These are phyloP conservation scores for Ramaria sp. DNA, from an alignment of 768 basidiomycete species.

Conservation along the genomic window DNA sequence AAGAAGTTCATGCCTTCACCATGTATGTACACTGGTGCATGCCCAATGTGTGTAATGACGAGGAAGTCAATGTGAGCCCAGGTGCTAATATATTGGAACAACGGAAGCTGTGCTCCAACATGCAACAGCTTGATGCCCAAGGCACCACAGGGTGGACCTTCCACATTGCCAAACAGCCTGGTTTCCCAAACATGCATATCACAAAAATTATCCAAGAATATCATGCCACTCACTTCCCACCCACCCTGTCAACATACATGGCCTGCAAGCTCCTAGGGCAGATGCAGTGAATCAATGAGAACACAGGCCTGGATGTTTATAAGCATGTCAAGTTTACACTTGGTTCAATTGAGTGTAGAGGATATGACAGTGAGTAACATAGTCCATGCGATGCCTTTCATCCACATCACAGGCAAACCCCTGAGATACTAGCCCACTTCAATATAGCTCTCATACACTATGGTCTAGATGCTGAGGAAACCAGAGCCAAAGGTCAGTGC, in stretches of 20 bases:
- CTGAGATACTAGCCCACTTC: background rate
- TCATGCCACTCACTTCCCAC: background rate
- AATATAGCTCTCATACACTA: constrained; percentile 10
- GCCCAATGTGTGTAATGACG: background rate
- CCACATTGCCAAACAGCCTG: background rate
- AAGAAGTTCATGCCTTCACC: background rate
- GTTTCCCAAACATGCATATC: too few relatives aligned
- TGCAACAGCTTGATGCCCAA: background rate
- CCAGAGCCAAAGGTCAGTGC: background rate
- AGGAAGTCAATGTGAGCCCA: background rate
- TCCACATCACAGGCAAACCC: background rate
- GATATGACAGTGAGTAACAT: background rate
- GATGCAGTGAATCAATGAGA: background rate
- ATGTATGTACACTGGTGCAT: constrained; percentile 2
- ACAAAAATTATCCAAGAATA: background rate
- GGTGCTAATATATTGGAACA: background rate
- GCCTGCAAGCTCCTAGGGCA: background rate
- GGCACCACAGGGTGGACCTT: background rate
- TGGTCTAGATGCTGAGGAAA: too few relatives aligned
- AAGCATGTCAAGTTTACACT: background rate
- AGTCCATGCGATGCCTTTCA: background rate
- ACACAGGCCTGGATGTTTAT: background rate
- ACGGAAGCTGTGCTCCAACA: background rate
- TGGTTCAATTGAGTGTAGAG: background rate
- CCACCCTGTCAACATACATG: background rate